Percentiles rank a stretch among this genome's conserved stretches.
Evolutionary conservation across 192 early-diverging fungal genomes (phyloP).

Genomic region (Lobosporangium transversale): DNA sequence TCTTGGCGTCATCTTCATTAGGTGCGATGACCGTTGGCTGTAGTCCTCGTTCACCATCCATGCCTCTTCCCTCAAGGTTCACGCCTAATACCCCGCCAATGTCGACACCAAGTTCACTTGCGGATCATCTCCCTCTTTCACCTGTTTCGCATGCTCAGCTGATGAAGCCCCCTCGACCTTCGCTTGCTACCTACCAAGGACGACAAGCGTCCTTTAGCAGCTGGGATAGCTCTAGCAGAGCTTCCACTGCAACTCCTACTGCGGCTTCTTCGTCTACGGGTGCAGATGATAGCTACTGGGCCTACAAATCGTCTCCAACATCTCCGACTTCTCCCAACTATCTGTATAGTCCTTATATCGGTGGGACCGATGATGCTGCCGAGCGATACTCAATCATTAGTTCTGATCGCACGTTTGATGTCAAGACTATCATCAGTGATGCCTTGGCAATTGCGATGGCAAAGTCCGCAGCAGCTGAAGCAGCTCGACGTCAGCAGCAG

Average conservation of each 20-base stretch:
- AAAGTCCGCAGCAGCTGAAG: conserved; percentile 23
- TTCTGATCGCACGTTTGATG: background rate
- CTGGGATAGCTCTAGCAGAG: conserved; percentile 1
- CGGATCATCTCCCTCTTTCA: conserved; percentile 18
- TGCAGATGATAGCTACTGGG: background rate
- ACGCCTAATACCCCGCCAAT: background rate
- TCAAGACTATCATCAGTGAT: conserved; percentile 30
- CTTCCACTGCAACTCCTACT: background rate
- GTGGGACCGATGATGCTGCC: background rate
- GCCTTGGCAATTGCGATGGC: conserved; percentile 29
- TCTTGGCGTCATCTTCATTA: conserved; percentile 5
- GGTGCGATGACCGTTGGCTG: background rate
- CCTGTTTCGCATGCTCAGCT: background rate
- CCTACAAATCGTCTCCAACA: background rate
- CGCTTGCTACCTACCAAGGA: background rate
- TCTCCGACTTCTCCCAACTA: conserved; percentile 2
- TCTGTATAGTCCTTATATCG: background rate
- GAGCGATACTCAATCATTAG: background rate
- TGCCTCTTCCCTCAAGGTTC: background rate
- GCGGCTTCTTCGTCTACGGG: background rate
- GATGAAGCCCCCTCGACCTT: background rate
- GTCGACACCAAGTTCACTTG: background rate
- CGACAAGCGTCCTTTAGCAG: background rate
- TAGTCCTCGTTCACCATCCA: conserved; percentile 6
- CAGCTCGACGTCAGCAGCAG: conserved; percentile 15